A percentile compares a stretch with the other conserved stretches of the same genome.
Evolutionary conservation across 2,329 filamentous ascomycete genomes (phyloP).

Genomic region (Fusarium floridanum): DNA sequence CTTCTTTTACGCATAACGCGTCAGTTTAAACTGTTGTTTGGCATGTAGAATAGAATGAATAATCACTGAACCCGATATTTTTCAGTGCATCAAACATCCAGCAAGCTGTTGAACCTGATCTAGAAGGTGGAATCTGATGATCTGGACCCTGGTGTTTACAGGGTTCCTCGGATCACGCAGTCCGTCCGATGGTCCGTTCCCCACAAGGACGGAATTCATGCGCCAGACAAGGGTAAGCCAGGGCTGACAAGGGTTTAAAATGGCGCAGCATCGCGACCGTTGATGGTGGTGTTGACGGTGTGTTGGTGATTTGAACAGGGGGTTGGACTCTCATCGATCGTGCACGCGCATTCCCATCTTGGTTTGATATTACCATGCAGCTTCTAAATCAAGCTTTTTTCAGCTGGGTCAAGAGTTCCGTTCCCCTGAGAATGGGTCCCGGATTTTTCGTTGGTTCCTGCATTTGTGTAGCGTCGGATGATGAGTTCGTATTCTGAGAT

Average conservation of each 20-base stretch:
- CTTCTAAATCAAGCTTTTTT: not conserved
- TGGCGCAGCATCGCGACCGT: not conserved
- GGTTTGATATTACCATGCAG: not conserved
- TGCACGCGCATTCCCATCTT: not conserved
- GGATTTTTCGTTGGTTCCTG: not conserved
- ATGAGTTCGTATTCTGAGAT: not conserved
- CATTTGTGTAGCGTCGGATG: not conserved
- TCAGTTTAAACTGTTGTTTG: not conserved
- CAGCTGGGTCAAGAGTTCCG: not conserved
- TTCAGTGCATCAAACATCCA: not conserved
- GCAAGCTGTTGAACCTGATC: not conserved
- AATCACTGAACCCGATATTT: not conserved
- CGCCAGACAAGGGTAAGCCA: not conserved
- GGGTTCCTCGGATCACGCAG: not conserved
- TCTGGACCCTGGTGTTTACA: not conserved
- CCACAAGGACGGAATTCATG: conserved; percentile 2
- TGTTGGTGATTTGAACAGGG: not conserved
- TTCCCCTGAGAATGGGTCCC: not conserved
- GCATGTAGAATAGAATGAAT: not conserved
- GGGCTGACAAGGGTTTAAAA: not conserved
- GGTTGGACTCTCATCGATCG: not conserved
- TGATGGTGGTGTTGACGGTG: not conserved
- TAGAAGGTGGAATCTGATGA: not conserved
- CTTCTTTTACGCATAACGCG: not conserved
- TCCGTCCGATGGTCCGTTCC: conserved; percentile 1